phyloP scores from a whole-genome alignment of 2,329 filamentous ascomycete species.

The Bimuria novae-zelandiae region DNA sequence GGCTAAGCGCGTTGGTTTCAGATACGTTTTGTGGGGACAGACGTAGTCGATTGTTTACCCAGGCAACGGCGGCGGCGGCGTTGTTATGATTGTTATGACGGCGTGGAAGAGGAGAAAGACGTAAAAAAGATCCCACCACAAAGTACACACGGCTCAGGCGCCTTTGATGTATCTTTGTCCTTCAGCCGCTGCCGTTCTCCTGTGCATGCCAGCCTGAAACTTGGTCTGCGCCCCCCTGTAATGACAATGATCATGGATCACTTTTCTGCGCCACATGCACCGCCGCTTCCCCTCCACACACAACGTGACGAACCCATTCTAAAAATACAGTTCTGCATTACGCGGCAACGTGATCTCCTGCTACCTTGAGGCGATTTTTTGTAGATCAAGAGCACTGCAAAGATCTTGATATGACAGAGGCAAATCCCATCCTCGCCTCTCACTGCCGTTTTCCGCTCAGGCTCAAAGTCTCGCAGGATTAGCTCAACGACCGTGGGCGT shows the following conservation, averaged over 20 bases:
- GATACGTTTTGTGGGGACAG: conserved; percentile 33
- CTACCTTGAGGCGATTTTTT: background rate
- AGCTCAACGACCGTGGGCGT: background rate
- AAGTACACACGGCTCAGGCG: background rate
- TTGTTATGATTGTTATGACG: too few relatives aligned
- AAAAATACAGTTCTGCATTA: conserved; percentile 8
- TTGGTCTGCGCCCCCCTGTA: background rate
- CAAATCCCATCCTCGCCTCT: too few relatives aligned
- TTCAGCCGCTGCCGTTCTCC: conserved; percentile 2
- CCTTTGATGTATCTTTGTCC: background rate
- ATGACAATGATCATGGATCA: background rate
- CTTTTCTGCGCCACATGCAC: conserved; percentile 9
- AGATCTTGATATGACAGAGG: background rate
- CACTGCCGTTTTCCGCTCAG: background rate
- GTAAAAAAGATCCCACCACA: background rate
- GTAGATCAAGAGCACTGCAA: background rate
- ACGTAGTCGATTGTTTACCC: conserved; percentile 32
- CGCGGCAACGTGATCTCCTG: conserved; percentile 8
- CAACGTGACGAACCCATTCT: conserved; percentile 4
- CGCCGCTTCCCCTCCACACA: conserved; percentile 7
- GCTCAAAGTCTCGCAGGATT: background rate
- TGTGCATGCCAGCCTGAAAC: conserved; percentile 6
- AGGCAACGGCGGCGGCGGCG: conserved; percentile 39
- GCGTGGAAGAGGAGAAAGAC: background rate
- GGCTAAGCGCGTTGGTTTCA: conserved; percentile 33